Conservation (phyloP, 345 rosid species). For the Raphanus raphanistrum region DNA sequence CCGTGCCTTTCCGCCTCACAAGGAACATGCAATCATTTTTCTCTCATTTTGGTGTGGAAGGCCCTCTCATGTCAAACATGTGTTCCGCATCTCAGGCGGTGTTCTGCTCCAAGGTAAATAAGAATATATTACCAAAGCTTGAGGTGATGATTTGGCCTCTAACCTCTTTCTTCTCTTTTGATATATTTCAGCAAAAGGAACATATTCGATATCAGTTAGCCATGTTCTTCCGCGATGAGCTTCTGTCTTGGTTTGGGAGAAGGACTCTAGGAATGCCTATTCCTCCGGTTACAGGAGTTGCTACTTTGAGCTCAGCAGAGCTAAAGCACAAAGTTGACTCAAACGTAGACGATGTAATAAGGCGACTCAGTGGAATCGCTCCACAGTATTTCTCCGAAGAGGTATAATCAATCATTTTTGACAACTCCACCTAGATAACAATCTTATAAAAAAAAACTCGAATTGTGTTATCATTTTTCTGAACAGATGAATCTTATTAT, state of each 20-base stretch:
- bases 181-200: conserved; percentile 58
- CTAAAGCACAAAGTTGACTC: conserved; percentile 69
- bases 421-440: background rate
- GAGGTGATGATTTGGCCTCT: conserved; percentile 14
- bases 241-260: conserved; percentile 95
- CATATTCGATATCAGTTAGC: conserved; percentile 92
- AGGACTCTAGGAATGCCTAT: conserved; percentile 71
- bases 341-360: conserved; percentile 80
- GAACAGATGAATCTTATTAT: background rate
- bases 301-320: conserved; percentile 63
- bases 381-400: conserved; percentile 81
- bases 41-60: conserved; percentile 92
- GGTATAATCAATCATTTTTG: conserved; percentile 46
- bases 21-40: conserved; percentile 94
- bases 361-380: conserved; percentile 70
- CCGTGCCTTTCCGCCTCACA: conserved; percentile 95
- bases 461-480: background rate
- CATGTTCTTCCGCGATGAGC: conserved; percentile 97
- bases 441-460: background rate
- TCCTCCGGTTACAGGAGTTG: conserved; percentile 55
- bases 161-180: conserved; percentile 19
- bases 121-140: conserved; percentile 6
- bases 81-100: conserved; percentile 91
- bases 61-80: conserved; percentile 84
- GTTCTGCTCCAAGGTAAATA: conserved; percentile 67